Conservation (phyloP, 306 rosid genomes). For the Medicago ruthenica region DNA sequence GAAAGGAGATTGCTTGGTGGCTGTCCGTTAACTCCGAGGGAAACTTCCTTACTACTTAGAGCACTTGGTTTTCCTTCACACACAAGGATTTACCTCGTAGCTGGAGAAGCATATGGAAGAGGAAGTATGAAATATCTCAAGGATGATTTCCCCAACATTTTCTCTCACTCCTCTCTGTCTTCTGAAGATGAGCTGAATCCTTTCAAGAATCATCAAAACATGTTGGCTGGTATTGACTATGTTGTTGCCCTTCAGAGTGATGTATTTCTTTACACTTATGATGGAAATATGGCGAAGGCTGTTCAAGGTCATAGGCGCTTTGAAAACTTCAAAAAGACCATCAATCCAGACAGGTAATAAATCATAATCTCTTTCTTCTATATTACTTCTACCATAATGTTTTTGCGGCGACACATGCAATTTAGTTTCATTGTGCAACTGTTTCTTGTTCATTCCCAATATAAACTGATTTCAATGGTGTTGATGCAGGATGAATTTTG, state of each 20-base stretch:
- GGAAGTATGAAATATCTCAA: conserved; percentile 88
- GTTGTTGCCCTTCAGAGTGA: conserved; percentile 92
- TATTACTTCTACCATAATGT: conserved; percentile 18
- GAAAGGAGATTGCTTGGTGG: conserved; percentile 97
- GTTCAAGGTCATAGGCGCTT: conserved; percentile 98
- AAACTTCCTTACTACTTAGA: conserved; percentile 84
- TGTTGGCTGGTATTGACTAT: conserved; percentile 98
- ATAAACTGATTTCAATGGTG: conserved; percentile 33
- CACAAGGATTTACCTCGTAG: conserved; percentile 87
- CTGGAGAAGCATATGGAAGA: conserved; percentile 91
- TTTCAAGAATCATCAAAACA: conserved; percentile 88
- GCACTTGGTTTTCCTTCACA: conserved; percentile 83
- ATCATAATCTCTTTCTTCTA: conserved; percentile 31
- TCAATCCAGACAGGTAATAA: conserved; percentile 92
- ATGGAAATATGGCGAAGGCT: conserved; percentile 99
- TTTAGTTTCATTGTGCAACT: conserved; percentile 25
- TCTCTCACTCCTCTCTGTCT: conserved; percentile 83
- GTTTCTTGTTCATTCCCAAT: conserved; percentile 4
- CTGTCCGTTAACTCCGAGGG: conserved; percentile 94
- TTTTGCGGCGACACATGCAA: not conserved
- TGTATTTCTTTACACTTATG: conserved; percentile 84
- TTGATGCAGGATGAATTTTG: conserved; percentile 80
- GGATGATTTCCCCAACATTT: conserved; percentile 81
- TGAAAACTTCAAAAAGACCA: conserved; percentile 90
- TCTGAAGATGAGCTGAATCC: conserved; percentile 75